These are phyloP conservation scores for Lotus japonicus DNA, from an alignment of 306 rosid genomes.

Conservation along the genomic window DNA sequence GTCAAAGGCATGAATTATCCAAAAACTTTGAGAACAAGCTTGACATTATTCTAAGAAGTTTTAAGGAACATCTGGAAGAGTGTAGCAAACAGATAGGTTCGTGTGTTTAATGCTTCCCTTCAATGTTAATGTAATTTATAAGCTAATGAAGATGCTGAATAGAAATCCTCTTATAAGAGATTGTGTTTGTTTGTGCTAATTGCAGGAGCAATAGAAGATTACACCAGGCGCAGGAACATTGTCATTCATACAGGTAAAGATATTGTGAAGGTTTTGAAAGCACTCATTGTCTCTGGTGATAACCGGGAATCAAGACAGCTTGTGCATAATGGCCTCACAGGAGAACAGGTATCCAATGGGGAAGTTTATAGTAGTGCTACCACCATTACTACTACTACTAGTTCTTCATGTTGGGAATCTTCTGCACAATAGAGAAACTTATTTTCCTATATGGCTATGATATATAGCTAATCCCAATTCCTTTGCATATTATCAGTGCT, in stretches of 20 bases:
- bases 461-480: too few relatives aligned
- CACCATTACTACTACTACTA: not conserved
- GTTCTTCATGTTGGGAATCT: not conserved
- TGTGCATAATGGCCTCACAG: constrained; percentile 9
- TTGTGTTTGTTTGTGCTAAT: not conserved
- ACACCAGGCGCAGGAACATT: not conserved
- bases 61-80: not conserved
- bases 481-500: not conserved
- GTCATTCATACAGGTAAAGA: constrained; percentile 9
- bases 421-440: too few relatives aligned
- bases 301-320: not conserved
- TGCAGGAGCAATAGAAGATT: constrained; percentile 17
- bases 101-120: not conserved
- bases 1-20: not conserved
- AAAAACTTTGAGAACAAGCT: constrained; percentile 3
- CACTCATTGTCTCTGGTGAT: constrained; percentile 2
- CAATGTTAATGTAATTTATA: not conserved
- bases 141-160: not conserved
- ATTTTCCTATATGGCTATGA: too few relatives aligned
- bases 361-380: not conserved
- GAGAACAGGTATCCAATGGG: not conserved
- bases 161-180: not conserved
- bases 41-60: not conserved
- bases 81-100: constrained; percentile 18
- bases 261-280: constrained; percentile 24